phyloP scores from a whole-genome alignment of 2,329 filamentous ascomycete genomes.

The Penicillium sp. region DNA sequence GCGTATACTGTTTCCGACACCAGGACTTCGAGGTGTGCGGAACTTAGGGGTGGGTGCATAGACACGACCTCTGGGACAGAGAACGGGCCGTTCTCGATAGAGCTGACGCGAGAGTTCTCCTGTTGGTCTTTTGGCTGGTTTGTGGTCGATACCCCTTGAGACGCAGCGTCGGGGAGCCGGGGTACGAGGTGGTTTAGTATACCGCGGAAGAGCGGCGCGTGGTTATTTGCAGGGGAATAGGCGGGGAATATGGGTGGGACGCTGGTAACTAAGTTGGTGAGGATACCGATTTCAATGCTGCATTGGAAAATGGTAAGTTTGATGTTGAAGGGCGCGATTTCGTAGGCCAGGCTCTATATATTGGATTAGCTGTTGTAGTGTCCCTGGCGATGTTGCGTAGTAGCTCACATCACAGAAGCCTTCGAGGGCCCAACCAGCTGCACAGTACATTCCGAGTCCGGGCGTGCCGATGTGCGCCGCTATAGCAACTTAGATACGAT shows the following conservation, averaged over 20 bases:
- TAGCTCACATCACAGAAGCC: slow-evolving; percentile 76
- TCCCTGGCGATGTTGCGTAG: not conserved
- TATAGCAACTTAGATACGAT: slow-evolving; percentile 27
- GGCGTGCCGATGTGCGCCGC: slow-evolving; percentile 88
- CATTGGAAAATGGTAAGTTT: slow-evolving; percentile 94
- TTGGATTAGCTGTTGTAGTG: slow-evolving; percentile 8
- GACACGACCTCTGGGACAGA: slow-evolving; percentile 51
- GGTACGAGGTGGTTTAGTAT: slow-evolving; percentile 78
- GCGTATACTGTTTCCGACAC: slow-evolving; percentile 88
- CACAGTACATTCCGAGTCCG: slow-evolving; percentile 83
- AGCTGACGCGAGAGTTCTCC: slow-evolving; percentile 20
- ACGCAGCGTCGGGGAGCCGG: slow-evolving; percentile 56
- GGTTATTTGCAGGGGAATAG: slow-evolving; percentile 64
- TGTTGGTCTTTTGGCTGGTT: slow-evolving; percentile 14
- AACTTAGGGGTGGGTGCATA: slow-evolving; percentile 69
- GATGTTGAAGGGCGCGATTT: slow-evolving; percentile 94
- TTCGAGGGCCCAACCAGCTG: slow-evolving; percentile 90
- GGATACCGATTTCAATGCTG: slow-evolving; percentile 81
- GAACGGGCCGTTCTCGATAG: slow-evolving; percentile 34
- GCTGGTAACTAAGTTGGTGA: slow-evolving; percentile 82
- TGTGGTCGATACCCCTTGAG: slow-evolving; percentile 2
- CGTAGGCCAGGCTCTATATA: slow-evolving; percentile 71
- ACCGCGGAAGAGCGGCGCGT: slow-evolving; percentile 74
- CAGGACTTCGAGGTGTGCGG: slow-evolving; percentile 64
- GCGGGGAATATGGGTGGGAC: slow-evolving; percentile 68